phyloP scores from a whole-genome alignment of 1,284 basidiomycete genomes.

The Ceratobasidium sp. region DNA sequence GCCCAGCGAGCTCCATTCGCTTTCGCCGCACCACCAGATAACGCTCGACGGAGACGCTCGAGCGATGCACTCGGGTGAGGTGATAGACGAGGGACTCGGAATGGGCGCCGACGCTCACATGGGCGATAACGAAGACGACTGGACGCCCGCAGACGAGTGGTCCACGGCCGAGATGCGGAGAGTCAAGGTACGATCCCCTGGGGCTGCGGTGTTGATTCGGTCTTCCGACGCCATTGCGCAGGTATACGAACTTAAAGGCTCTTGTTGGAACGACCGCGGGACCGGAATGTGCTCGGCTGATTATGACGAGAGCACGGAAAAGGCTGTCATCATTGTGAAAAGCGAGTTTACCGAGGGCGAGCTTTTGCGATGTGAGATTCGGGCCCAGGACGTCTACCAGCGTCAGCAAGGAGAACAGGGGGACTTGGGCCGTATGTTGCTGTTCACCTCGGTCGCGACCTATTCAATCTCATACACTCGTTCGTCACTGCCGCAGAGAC shows the following conservation, averaged over 20 bases:
- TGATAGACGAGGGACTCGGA: constrained; percentile 38
- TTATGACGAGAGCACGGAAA: constrained; percentile 79
- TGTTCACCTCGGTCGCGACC: constrained; percentile 43
- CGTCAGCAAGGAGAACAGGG: constrained; percentile 81
- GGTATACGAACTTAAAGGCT: constrained; percentile 92
- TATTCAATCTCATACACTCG: constrained; percentile 21
- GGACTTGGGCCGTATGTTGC: constrained; percentile 31
- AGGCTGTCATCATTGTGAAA: constrained; percentile 87
- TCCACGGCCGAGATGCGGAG: constrained; percentile 53
- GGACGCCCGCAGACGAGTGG: constrained; percentile 47
- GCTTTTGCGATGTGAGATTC: constrained; percentile 79
- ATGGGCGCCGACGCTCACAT: constrained; percentile 29
- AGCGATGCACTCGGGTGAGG: constrained; percentile 20
- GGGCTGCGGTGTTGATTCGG: constrained; percentile 20
- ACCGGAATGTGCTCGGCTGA: constrained; percentile 94
- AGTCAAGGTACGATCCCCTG: constrained; percentile 52
- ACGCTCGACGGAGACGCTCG: constrained; percentile 19
- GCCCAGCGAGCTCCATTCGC: constrained; percentile 35
- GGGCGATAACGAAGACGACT: constrained; percentile 52
- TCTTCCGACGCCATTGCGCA: constrained; percentile 55
- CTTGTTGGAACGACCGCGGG: constrained; percentile 92
- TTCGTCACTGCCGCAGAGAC: constrained; percentile 72
- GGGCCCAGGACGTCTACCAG: constrained; percentile 88
- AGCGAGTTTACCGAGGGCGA: constrained; percentile 79
- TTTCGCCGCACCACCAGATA: constrained; percentile 32